These are phyloP conservation scores for Drechslerella stenobrocha DNA, from an alignment of 2,329 filamentous ascomycete genomes.

Conservation along the genomic window DNA sequence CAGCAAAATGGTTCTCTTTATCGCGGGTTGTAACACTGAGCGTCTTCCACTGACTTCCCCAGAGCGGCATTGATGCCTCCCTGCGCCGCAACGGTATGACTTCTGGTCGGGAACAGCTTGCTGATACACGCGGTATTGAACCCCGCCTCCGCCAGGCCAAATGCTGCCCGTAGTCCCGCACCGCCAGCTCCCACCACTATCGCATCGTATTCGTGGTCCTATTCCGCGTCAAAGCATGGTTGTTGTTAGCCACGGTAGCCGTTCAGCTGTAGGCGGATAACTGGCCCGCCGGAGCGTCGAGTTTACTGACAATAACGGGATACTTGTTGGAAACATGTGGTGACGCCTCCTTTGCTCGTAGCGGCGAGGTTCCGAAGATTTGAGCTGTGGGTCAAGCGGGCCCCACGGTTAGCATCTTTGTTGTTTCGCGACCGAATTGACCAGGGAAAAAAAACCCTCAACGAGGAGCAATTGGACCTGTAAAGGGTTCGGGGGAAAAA, in stretches of 20 bases:
- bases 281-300: neutral
- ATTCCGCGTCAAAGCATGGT: constrained; percentile 50
- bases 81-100: constrained; percentile 78
- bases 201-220: constrained; percentile 99
- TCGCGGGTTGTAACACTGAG: neutral
- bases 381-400: constrained; percentile 65
- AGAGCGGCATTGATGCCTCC: constrained; percentile 86
- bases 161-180: constrained; percentile 77
- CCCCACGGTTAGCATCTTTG: constrained; percentile 33
- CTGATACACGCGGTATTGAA: constrained; percentile 87
- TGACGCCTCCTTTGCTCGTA: constrained; percentile 91
- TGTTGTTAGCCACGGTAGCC: constrained; percentile 32
- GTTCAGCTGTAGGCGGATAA: constrained; percentile 1
- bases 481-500: no score
- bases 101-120: constrained; percentile 83
- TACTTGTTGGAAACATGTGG: constrained; percentile 87
- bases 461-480: constrained; percentile 1
- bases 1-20: constrained; percentile 3
- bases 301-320: constrained; percentile 77
- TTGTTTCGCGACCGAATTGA: no score
- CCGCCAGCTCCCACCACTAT: constrained; percentile 87
- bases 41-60: constrained; percentile 65
- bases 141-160: constrained; percentile 82
- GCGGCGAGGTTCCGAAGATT: constrained; percentile 80
- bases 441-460: constrained; percentile 3